Evolutionary conservation across 2,329 filamentous ascomycete species (phyloP), one percentile per base, ranked within the genome.

Genomic region (Alternaria sp.): DNA sequence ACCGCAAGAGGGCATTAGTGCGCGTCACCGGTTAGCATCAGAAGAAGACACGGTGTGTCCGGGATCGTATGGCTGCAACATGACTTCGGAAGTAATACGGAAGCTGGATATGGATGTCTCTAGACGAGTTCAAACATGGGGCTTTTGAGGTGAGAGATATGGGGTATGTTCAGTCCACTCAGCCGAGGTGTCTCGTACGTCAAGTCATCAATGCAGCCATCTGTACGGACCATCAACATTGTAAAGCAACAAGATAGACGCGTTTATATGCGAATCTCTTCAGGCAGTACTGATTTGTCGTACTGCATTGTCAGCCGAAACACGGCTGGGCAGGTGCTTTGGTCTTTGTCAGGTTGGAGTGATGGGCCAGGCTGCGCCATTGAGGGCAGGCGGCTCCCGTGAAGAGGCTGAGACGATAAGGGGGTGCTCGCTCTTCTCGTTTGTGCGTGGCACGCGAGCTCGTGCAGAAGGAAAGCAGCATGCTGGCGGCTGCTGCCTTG

Each of bases 371-470:
- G 20, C 39, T 57, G 8, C 28, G 28, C 28, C 28, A 30, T 11
- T 30, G 28, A 30, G 28, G 11, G 36, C 44, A 46, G 48, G 51
- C 43, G 39, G 54, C 51, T 42, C 34, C 36, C 42, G 54, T 52
- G 32, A 39, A 36, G 44, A 41, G 30, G 51, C 26, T 34, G 58
- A 43, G 54, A 43, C 20, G 38, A 49, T 59, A 47, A 24, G 32
- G 52, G 34, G 34, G 6, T 14, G 18, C 28, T 28, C 16, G 28
- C 28, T 30, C 28, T 30, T 30, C 28, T 30, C 28, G 54, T 42
- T 42, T 58, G 64, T 69, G 61, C 42, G 51, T 54, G 64, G 63
- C 70, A 70, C 67, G 67, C 68, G 67, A 70, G 66, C 69, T 59
- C 44, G 46, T 59, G 61, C 58, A 48, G 11, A 20, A 30, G 20